Percentiles rank a stretch among this genome's conserved stretches.
phyloP scores from a whole-genome alignment of 1,284 basidiomycete genomes.

The Inonotus hispidus region DNA sequence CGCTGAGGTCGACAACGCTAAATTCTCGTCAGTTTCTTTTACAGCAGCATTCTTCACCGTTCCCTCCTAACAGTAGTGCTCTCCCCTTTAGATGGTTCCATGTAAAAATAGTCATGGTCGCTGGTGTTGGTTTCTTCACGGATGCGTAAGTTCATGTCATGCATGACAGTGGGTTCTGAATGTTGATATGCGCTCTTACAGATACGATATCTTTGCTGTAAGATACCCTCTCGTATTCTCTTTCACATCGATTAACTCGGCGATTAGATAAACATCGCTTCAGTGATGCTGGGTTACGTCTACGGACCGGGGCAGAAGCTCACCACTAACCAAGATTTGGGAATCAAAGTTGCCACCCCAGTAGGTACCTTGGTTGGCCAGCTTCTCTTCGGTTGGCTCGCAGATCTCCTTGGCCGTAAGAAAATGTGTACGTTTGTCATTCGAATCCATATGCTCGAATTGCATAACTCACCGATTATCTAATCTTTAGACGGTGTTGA shows the following conservation, averaged over 20 bases:
- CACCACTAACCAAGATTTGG: conserved; percentile 53
- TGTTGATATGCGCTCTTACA: conserved; percentile 15
- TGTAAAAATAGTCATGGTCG: conserved; percentile 65
- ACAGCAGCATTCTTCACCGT: neutral
- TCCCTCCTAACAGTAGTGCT: neutral
- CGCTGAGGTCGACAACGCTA: conserved; percentile 51
- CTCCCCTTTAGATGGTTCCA: conserved; percentile 41
- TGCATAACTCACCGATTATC: conserved; percentile 7
- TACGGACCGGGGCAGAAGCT: conserved; percentile 39
- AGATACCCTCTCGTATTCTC: neutral
- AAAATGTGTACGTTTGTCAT: conserved; percentile 51
- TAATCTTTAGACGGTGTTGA: conserved; percentile 50
- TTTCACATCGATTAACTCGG: neutral
- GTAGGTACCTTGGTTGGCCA: conserved; percentile 49
- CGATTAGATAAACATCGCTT: conserved; percentile 45
- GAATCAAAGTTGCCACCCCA: conserved; percentile 58
- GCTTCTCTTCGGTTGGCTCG: conserved; percentile 66
- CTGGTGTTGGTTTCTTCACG: conserved; percentile 80
- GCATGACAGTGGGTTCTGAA: neutral
- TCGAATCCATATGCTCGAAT: neutral
- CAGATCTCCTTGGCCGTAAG: conserved; percentile 68
- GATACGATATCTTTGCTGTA: conserved; percentile 41
- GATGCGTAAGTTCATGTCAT: conserved; percentile 50
- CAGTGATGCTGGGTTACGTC: conserved; percentile 52
- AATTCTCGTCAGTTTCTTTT: conserved; percentile 34